Conservation (phyloP, 257 asterid species). For the Primulina huaijiensis region DNA sequence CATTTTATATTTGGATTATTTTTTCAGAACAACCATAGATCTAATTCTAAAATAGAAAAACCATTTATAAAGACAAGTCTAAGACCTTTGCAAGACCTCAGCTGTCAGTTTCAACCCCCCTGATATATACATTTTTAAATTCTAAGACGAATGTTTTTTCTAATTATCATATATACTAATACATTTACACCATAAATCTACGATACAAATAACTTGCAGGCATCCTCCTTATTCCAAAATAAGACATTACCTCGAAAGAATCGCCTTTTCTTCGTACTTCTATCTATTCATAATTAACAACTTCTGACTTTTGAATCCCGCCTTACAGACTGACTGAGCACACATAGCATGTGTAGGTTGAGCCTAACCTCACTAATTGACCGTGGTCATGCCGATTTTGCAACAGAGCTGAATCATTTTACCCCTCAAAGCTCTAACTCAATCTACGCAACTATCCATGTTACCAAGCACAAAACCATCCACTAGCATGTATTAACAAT, state of each 20-base stretch:
- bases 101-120: background rate
- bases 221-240: background rate
- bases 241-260: background rate
- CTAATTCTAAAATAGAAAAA: background rate
- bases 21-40: background rate
- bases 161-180: background rate
- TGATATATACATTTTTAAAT: background rate
- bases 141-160: background rate
- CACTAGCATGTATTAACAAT: too few species aligned
- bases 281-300: background rate
- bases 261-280: background rate
- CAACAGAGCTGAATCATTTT: too few species aligned
- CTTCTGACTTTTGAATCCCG: too few species aligned
- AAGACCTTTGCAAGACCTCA: background rate
- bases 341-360: background rate
- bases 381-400: background rate
- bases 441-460: background rate
- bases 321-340: background rate
- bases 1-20: background rate
- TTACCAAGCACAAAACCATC: background rate
- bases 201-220: background rate
- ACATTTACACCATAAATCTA: background rate
- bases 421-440: background rate
- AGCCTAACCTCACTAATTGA: background rate
- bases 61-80: background rate